Base-by-base conservation (phyloP, 2,329 filamentous ascomycete genomes). In the Alternaria postmessia region DNA sequence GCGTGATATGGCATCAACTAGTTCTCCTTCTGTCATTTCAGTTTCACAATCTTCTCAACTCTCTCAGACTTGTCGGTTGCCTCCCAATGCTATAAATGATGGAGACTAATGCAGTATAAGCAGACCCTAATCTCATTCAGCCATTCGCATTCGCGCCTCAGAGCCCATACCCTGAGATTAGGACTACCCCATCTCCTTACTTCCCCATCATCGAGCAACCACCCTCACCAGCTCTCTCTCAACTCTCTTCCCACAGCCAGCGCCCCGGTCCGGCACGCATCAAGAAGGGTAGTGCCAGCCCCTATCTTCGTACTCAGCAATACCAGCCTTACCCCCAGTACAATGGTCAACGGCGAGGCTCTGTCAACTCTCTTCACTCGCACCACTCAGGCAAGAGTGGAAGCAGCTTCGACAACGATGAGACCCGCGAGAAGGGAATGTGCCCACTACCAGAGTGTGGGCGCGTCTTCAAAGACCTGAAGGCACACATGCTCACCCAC, bases 401-500 rank as follows among this genome's bases (percentile, higher is more conserved):
- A 43, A 75, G 74, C 65, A 79, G 77, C 69, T 78, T 69, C 51
- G 78, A 79, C 41, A 77, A 79, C 28, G 77, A 78, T 16, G 77
- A 79, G 67, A 70, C 73, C 22, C 92, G 92, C 82, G 86, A 89
- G 72, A 90, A 90, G 72, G 86, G 86, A 34, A 85, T 91, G 63
- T 96, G 93, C 82, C 91, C 91, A 1, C 89, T 93, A 73, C 88
- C 91, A 7, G 92, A 94, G 59, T 97, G 93, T 72, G 92, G 93
- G 65, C 89, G 91, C 72, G 85, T 89, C 59, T 96, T 96, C 86
- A 96, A 96, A 81, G 93, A 97, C 74, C 82, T 96, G 65, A 94
- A 94, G 80, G 93, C 94, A 8, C 94, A 97, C 79, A 94, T 96
- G 91, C 87, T 97, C 76, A 97, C 94, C 0, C 94, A 97, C 78